Conservation (phyloP, 2,329 filamentous ascomycete genomes). For the Neonectria faginata region DNA sequence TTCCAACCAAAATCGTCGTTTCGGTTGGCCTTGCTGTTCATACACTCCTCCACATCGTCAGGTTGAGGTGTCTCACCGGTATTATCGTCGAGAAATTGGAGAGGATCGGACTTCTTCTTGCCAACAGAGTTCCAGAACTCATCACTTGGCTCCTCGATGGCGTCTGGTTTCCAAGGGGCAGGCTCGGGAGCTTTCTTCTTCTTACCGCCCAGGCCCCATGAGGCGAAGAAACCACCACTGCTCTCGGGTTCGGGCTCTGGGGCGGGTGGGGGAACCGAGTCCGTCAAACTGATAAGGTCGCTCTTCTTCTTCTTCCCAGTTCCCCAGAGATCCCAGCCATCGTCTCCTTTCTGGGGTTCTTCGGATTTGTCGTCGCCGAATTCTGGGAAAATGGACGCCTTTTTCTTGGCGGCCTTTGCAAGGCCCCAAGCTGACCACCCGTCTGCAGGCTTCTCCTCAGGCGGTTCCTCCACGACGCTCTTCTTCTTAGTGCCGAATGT, state of each 20-base stretch:
- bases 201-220: slow-evolving; percentile 65
- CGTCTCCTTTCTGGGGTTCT: slow-evolving; percentile 35
- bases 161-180: slow-evolving; percentile 54
- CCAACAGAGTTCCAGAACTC: slow-evolving; percentile 52
- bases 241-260: slow-evolving; percentile 51
- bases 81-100: slow-evolving; percentile 60
- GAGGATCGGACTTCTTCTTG: slow-evolving; percentile 59
- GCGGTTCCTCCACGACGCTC: slow-evolving; percentile 25
- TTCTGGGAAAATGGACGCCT: slow-evolving; percentile 34
- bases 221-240: slow-evolving; percentile 67
- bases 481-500: slow-evolving; percentile 41
- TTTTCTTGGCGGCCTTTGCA: slow-evolving; percentile 43
- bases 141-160: slow-evolving; percentile 58
- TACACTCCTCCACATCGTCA: slow-evolving; percentile 58
- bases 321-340: slow-evolving; percentile 46
- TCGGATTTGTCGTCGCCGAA: slow-evolving; percentile 28
- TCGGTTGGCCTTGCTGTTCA: slow-evolving; percentile 56
- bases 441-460: slow-evolving; percentile 33
- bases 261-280: slow-evolving; percentile 45
- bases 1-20: slow-evolving; percentile 59
- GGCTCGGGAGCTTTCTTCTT: slow-evolving; percentile 51
- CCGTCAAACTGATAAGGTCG: slow-evolving; percentile 54
- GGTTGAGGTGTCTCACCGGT: slow-evolving; percentile 61
- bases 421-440: slow-evolving; percentile 43
- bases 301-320: slow-evolving; percentile 58